Conservation (phyloP, 2,329 filamentous ascomycete genomes). For the Neonectria neomacrospora region DNA sequence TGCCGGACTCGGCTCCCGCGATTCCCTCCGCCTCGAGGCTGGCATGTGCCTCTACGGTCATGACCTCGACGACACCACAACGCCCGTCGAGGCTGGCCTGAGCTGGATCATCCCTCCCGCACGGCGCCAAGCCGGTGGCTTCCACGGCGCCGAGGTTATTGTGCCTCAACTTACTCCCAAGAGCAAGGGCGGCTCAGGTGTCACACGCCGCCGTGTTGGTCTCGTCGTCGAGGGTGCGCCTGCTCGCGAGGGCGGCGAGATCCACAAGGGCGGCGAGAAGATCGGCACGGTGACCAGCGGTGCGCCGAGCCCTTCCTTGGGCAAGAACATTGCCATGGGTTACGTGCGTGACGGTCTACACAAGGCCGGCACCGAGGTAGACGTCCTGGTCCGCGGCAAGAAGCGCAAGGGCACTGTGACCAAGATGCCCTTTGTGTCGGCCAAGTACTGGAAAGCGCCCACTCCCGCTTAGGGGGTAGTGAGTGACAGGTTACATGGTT, state of each 20-base stretch:
- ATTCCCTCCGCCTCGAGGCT: constrained; percentile 92
- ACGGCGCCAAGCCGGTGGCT: constrained; percentile 74
- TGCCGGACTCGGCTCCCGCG: constrained; percentile 89
- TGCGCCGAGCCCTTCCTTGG: constrained; percentile 85
- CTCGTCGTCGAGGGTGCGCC: constrained; percentile 86
- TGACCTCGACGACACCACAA: constrained; percentile 84
- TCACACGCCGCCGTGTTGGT: constrained; percentile 80
- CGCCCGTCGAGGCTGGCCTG: constrained; percentile 67
- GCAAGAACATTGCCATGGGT: constrained; percentile 95
- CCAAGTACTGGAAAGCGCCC: constrained; percentile 71
- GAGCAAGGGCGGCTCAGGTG: constrained; percentile 76
- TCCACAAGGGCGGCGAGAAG: constrained; percentile 73
- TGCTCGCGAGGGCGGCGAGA: constrained; percentile 86
- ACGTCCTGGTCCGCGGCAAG: constrained; percentile 81
- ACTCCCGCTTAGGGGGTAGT: constrained; percentile 8
- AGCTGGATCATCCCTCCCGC: constrained; percentile 87
- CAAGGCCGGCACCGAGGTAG: constrained; percentile 84
- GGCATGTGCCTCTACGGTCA: constrained; percentile 99
- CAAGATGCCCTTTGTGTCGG: constrained; percentile 89
- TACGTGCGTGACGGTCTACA: constrained; percentile 85
- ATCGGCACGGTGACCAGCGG: constrained; percentile 90
- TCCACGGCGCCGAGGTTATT: constrained; percentile 85
- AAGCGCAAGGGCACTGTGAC: constrained; percentile 78
- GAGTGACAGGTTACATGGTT: not conserved
- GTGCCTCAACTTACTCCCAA: constrained; percentile 79